Percentiles rank a stretch among this genome's conserved stretches.
phyloP scores from a whole-genome alignment of 192 early-diverging fungal genomes.

The Coemansia sp. region DNA sequence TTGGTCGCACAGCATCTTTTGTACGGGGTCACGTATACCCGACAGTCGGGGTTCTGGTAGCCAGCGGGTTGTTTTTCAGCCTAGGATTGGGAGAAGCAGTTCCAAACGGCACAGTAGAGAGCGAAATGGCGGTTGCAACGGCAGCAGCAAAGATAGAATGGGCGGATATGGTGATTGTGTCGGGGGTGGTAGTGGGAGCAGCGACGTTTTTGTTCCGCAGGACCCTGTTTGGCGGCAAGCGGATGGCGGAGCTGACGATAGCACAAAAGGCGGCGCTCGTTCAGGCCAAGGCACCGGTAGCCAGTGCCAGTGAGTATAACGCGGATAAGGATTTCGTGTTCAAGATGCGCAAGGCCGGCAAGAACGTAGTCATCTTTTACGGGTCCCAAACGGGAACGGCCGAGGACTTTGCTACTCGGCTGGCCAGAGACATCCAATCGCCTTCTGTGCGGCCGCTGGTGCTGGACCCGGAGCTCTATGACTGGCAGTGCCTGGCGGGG shows the following conservation, averaged over 20 bases:
- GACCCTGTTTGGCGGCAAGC: slow-evolving; percentile 38
- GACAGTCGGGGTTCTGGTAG: slow-evolving; percentile 15
- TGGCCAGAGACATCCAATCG: slow-evolving; percentile 74
- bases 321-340: slow-evolving; percentile 46
- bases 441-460: slow-evolving; percentile 73
- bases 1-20: slow-evolving; percentile 22
- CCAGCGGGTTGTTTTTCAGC: slow-evolving; percentile 3
- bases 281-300: background rate
- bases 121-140: slow-evolving; percentile 5
- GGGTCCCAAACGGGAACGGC: slow-evolving; percentile 99
- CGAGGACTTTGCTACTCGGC: slow-evolving; percentile 92
- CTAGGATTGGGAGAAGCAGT: background rate
- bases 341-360: slow-evolving; percentile 57
- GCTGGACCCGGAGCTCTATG: slow-evolving; percentile 88
- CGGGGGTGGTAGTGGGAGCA: slow-evolving; percentile 44
- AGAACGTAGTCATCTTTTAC: slow-evolving; percentile 85
- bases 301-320: slow-evolving; percentile 27
- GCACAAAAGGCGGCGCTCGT: slow-evolving; percentile 28
- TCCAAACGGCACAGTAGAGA: background rate
- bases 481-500: slow-evolving; percentile 77
- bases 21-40: slow-evolving; percentile 23
- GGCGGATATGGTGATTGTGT: slow-evolving; percentile 52
- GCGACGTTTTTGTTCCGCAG: slow-evolving; percentile 53
- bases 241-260: slow-evolving; percentile 18
- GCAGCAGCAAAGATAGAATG: slow-evolving; percentile 33